Evolutionary conservation across 176 grass and related monocot species (phyloP).

Genomic region (Olyra latifolia): DNA sequence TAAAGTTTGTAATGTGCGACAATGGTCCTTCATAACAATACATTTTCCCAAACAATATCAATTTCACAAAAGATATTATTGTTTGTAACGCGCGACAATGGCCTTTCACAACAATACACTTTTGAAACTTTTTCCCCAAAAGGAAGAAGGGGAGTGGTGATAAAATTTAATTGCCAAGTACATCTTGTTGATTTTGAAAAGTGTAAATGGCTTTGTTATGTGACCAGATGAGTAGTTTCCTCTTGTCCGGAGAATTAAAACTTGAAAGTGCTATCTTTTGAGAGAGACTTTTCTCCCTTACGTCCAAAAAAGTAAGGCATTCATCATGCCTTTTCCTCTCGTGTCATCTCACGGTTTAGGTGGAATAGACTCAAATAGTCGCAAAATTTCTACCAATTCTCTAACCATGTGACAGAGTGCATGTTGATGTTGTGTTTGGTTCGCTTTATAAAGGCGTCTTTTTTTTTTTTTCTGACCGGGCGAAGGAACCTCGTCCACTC

Average conservation of each 20-base stretch:
- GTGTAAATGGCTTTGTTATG: too few relatives aligned
- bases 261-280: not conserved
- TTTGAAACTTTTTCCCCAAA: too few relatives aligned
- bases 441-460: not conserved
- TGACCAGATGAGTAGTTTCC: too few relatives aligned
- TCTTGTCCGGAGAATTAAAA: not conserved
- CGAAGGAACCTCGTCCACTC: not conserved
- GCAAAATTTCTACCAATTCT: not conserved
- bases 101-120: too few relatives aligned
- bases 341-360: slow-evolving; percentile 11
- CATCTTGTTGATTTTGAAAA: too few relatives aligned
- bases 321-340: not conserved
- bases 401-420: not conserved
- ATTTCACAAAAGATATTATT: too few relatives aligned
- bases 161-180: too few relatives aligned
- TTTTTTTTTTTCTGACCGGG: not conserved
- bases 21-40: too few relatives aligned
- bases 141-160: too few relatives aligned
- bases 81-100: too few relatives aligned
- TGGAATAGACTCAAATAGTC: not conserved
- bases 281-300: not conserved
- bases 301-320: not conserved
- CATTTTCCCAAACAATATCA: too few relatives aligned
- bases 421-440: not conserved
- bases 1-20: too few relatives aligned